A percentile compares a stretch with the other conserved stretches of the same genome.
These are phyloP conservation scores for Nadsonia commutata DNA, from an alignment of 1,139 yeast genomes.

Conservation along the genomic window DNA sequence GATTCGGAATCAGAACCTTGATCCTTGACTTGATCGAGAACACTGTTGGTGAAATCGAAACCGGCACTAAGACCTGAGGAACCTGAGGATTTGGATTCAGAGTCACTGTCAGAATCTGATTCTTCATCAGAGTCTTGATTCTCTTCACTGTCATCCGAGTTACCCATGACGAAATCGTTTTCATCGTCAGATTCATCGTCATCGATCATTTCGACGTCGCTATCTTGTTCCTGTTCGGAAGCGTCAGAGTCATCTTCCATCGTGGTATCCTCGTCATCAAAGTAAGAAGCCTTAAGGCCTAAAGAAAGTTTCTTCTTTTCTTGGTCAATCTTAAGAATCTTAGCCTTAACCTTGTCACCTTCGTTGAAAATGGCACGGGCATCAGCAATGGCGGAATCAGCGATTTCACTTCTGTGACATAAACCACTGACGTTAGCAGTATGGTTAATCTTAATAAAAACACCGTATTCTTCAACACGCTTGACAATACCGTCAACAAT, in stretches of 20 bases:
- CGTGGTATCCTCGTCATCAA: conserved; percentile 31
- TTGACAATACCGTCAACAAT: conserved; percentile 60
- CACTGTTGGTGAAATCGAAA: conserved; percentile 88
- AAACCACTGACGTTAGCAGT: conserved; percentile 68
- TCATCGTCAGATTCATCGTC: conserved; percentile 17
- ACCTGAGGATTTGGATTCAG: conserved; percentile 10
- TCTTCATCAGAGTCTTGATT: conserved; percentile 17
- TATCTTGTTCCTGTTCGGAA: conserved; percentile 21
- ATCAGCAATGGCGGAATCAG: conserved; percentile 50
- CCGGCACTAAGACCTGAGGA: conserved; percentile 55
- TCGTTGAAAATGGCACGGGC: conserved; percentile 51
- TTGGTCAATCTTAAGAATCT: conserved; percentile 46
- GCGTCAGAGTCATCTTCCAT: conserved; percentile 26
- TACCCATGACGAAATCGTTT: conserved; percentile 19
- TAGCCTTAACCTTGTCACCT: conserved; percentile 84
- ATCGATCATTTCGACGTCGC: conserved; percentile 20
- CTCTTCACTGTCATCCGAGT: conserved; percentile 18
- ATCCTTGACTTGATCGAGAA: conserved; percentile 57
- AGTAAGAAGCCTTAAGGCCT: conserved; percentile 91
- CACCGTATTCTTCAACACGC: conserved; percentile 78
- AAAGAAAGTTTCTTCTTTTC: conserved; percentile 65
- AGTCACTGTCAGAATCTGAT: conserved; percentile 18
- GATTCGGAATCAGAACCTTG: conserved; percentile 29
- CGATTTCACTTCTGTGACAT: conserved; percentile 75
- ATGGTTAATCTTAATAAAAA: conserved; percentile 67